These are phyloP conservation scores for Solanum hybrid DNA, from an alignment of 305 asterid species.

Conservation along the genomic window DNA sequence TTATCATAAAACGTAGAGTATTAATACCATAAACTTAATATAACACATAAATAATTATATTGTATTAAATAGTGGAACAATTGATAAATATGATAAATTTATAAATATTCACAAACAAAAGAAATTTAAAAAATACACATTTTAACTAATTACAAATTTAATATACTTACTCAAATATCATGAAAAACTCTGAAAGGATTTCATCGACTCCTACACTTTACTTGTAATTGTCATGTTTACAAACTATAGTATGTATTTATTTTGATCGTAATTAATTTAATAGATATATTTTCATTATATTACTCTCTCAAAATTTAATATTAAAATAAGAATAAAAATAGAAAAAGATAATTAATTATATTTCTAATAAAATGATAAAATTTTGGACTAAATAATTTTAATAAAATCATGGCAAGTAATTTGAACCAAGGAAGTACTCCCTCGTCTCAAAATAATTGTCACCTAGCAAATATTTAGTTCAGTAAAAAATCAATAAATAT, in stretches of 20 bases:
- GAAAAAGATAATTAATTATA: not conserved
- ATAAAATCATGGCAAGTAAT: not conserved
- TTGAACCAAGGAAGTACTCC: not conserved
- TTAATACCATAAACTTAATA: not conserved
- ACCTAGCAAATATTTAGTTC: not conserved
- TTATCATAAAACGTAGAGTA: not conserved
- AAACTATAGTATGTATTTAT: no score
- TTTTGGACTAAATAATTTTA: not conserved
- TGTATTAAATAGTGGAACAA: not conserved
- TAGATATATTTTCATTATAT: no score
- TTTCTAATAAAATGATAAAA: not conserved
- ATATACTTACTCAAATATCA: not conserved
- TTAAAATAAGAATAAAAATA: no score
- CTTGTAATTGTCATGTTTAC: not conserved
- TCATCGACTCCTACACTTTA: not conserved
- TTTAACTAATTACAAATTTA: not conserved
- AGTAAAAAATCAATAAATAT: not conserved
- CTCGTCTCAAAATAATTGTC: fast-evolving
- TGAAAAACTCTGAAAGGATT: not conserved
- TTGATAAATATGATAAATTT: not conserved
- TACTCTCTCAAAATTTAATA: no score
- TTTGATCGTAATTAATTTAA: no score
- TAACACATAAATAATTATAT: not conserved
- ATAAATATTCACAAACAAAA: no score
- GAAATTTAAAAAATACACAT: no score